A percentile compares a stretch with the other conserved stretches of the same genome.
Evolutionary conservation across 352 stramenopile species (phyloP).

Genomic region (Phytophthora hybrid): DNA sequence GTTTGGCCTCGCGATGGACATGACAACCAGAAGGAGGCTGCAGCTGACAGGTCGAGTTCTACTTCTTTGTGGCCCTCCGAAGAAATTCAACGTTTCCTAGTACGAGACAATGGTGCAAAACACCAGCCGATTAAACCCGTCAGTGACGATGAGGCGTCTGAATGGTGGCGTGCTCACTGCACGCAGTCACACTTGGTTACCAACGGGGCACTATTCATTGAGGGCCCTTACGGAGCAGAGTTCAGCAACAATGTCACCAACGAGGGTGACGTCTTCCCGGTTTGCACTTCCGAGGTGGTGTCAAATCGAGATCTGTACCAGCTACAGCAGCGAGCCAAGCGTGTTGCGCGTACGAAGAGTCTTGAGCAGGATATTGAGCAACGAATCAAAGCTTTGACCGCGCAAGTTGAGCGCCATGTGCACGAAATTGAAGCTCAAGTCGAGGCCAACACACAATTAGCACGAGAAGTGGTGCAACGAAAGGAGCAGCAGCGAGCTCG

Average conservation of each 20-base stretch:
- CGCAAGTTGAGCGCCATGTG: conserved; percentile 43
- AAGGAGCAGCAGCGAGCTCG: conserved; percentile 42
- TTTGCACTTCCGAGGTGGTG: conserved; percentile 58
- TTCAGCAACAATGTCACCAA: conserved; percentile 36
- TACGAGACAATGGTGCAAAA: too few species aligned
- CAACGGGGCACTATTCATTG: conserved; percentile 18
- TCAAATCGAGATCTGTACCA: conserved; percentile 58
- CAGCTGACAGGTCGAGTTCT: background rate
- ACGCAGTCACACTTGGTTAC: conserved; percentile 51
- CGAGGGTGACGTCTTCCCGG: conserved; percentile 34
- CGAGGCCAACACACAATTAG: conserved; percentile 64
- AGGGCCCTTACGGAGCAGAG: conserved; percentile 20
- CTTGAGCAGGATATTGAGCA: conserved; percentile 35
- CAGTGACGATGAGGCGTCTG: conserved; percentile 48
- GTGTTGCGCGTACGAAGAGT: conserved; percentile 15
- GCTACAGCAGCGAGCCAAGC: conserved; percentile 38
- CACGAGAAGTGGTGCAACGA: conserved; percentile 38
- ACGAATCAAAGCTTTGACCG: conserved; percentile 28
- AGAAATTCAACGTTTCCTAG: conserved; percentile 54
- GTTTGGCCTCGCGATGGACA: conserved; percentile 43
- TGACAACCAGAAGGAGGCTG: conserved; percentile 13
- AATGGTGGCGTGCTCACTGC: conserved; percentile 72
- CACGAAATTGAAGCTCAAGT: conserved; percentile 67
- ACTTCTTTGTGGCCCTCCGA: conserved; percentile 21
- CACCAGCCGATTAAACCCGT: conserved; percentile 17